These are phyloP conservation scores for Calonectria pauciramosa DNA, from an alignment of 2,329 filamentous ascomycete genomes.

Conservation along the genomic window DNA sequence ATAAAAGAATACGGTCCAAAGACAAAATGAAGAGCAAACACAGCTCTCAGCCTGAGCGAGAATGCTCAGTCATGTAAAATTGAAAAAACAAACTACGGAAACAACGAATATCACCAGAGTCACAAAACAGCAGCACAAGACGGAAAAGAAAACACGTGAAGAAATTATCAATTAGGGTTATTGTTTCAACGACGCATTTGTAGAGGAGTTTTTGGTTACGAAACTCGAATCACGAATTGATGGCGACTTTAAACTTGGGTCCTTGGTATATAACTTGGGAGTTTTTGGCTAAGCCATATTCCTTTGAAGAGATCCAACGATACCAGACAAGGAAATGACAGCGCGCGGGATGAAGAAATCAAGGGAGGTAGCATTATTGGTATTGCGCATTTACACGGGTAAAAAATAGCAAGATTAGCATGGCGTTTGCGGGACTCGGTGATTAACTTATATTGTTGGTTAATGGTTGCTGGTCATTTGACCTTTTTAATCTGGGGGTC, in stretches of 20 bases:
- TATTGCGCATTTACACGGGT: slow-evolving; percentile 27
- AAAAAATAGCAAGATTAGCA: slow-evolving; percentile 23
- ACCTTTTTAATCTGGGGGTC: not conserved
- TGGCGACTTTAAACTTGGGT: not conserved
- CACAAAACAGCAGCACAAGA: not conserved
- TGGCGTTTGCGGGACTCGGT: slow-evolving; percentile 20
- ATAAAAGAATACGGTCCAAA: slow-evolving; percentile 55
- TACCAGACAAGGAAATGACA: not conserved
- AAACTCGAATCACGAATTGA: not conserved
- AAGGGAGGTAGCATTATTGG: not conserved
- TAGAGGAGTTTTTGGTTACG: slow-evolving; percentile 28
- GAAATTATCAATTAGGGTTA: slow-evolving; percentile 7
- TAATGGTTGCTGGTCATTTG: not conserved
- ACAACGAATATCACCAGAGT: not conserved
- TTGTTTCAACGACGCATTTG: slow-evolving; percentile 31
- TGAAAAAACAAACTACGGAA: not conserved
- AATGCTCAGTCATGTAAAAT: slow-evolving; percentile 63
- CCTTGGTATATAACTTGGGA: not conserved
- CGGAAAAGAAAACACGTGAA: not conserved
- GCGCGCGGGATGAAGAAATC: not conserved
- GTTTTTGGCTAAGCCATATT: not conserved
- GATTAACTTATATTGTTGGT: not conserved
- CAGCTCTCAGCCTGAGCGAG: slow-evolving; percentile 58
- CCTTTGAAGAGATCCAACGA: not conserved
- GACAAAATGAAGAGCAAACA: slow-evolving; percentile 55